phyloP scores from a whole-genome alignment of 306 rosid genomes.

The Hippophae gyantsensis region DNA sequence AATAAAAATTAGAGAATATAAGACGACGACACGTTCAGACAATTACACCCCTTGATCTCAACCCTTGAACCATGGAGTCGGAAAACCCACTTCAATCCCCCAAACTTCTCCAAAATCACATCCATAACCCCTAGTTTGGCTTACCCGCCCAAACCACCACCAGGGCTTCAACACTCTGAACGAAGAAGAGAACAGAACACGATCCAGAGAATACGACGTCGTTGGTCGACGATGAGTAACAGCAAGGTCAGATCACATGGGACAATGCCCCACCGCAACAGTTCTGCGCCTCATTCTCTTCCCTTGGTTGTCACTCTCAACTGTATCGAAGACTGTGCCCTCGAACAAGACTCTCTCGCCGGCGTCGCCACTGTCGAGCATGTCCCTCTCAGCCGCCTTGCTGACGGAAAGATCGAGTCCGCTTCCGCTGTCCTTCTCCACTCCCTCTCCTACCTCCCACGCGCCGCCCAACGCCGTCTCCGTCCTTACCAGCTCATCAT shows the following conservation, averaged over 20 bases:
- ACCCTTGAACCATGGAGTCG: too few species aligned
- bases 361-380: slow-evolving; percentile 73
- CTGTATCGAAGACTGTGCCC: slow-evolving; percentile 80
- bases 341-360: slow-evolving; percentile 68
- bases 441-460: slow-evolving; percentile 85
- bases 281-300: slow-evolving; percentile 44
- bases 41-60: too few species aligned
- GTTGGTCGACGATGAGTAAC: too few species aligned
- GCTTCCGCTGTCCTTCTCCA: slow-evolving; percentile 79
- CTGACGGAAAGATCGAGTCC: slow-evolving; percentile 82
- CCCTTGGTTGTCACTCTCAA: slow-evolving; percentile 78
- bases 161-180: too few species aligned
- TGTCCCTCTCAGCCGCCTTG: slow-evolving; percentile 71
- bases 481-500: slow-evolving; percentile 80
- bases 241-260: too few species aligned
- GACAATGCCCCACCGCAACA: slow-evolving; percentile 60
- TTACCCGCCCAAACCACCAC: background rate
- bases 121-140: slow-evolving; percentile 19
- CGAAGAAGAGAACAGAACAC: too few species aligned
- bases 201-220: too few species aligned
- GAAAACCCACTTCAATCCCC: slow-evolving; percentile 8
- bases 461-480: slow-evolving; percentile 95
- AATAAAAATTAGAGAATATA: too few species aligned
- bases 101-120: slow-evolving; percentile 11
- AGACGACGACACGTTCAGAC: too few species aligned